These are phyloP conservation scores for Marchantia paleacea DNA, from an alignment of 225 moss, liverwort and hornwort genomes.

Conservation along the genomic window DNA sequence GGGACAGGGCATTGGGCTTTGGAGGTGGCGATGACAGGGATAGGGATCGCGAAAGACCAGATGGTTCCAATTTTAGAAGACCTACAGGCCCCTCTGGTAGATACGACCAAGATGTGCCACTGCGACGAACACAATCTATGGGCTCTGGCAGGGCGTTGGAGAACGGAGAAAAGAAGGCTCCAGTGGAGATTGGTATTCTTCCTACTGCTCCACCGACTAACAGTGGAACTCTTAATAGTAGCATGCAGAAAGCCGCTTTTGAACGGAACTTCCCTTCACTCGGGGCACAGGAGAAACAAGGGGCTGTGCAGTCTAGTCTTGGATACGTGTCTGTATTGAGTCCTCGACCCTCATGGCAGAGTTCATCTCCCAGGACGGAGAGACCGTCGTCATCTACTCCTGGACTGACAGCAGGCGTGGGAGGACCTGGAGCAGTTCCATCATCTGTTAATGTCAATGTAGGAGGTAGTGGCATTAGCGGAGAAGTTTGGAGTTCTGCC, in stretches of 20 bases:
- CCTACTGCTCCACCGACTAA: conserved; percentile 80
- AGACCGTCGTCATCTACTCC: conserved; percentile 69
- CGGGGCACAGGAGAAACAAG: conserved; percentile 88
- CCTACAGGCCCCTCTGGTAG: conserved; percentile 58
- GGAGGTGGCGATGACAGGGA: conserved; percentile 75
- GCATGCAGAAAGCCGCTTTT: conserved; percentile 96
- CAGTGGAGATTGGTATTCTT: conserved; percentile 51
- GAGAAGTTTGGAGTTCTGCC: conserved; percentile 93
- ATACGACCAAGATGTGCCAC: conserved; percentile 62
- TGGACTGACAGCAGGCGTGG: conserved; percentile 45
- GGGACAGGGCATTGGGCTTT: conserved; percentile 80
- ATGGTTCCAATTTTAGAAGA: conserved; percentile 71
- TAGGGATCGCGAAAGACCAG: conserved; percentile 71
- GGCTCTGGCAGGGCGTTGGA: conserved; percentile 73
- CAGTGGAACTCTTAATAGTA: conserved; percentile 87
- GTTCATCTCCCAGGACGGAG: conserved; percentile 81
- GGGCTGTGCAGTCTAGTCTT: conserved; percentile 63
- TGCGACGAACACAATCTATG: conserved; percentile 92
- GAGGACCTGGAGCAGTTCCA: conserved; percentile 37
- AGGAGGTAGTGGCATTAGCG: conserved; percentile 54
- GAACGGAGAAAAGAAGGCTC: conserved; percentile 88
- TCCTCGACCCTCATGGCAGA: conserved; percentile 93
- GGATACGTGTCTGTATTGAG: conserved; percentile 72
- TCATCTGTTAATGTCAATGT: conserved; percentile 28
- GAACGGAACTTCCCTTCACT: conserved; percentile 97